Base-by-base conservation (phyloP, 2,329 filamentous ascomycete species). In the Nemania sp. region DNA sequence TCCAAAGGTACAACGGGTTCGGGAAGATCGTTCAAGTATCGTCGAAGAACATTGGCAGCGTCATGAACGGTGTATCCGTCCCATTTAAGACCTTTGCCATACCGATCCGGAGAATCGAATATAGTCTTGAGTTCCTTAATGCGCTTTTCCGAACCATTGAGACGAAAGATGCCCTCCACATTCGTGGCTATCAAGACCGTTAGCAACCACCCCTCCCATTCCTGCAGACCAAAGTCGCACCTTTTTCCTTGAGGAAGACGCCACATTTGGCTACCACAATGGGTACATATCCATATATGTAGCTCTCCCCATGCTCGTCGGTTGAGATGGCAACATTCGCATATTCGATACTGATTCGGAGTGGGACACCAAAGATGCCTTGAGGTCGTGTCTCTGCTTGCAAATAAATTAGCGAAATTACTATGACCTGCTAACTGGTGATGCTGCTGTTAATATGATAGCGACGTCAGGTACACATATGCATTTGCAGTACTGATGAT, bases 261-360 rank as follows among this genome's bases (percentile, higher is more conserved):
- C 95, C 95, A 75, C 95, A 98, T 76, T 99, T 99, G 37, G 95
- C 95, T 55, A 99, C 94, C 45, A 99, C 94, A 66, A 99, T 98
- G 17, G 95, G 95, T 7, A 99, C 94, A 72, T 98, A 98, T 72
- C 95, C 95, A 75, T 98, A 99, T 55, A 98, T 97, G 76, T 97
- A 98, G 78, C 92, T 97, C 75, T 95, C 87, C 34, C 94, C 94
- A 67, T 95, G 85, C 67, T 94, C 91, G 74, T 98, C 93, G 29
- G 99, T 85, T 20, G 94, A 98, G 71, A 99, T 99, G 65, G 95
- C 95, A 62, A 99, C 95, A 73, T 98, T 99, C 60, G 95, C 95
- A 75, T 99, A 98, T 62, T 90, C 90, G 75, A 99, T 98, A 78
- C 94, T 98, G 72, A 93, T 88, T 70, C 92, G 91, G 60, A 99